phyloP scores from a whole-genome alignment of 768 basidiomycete species.

The Gymnopilus dilepis region DNA sequence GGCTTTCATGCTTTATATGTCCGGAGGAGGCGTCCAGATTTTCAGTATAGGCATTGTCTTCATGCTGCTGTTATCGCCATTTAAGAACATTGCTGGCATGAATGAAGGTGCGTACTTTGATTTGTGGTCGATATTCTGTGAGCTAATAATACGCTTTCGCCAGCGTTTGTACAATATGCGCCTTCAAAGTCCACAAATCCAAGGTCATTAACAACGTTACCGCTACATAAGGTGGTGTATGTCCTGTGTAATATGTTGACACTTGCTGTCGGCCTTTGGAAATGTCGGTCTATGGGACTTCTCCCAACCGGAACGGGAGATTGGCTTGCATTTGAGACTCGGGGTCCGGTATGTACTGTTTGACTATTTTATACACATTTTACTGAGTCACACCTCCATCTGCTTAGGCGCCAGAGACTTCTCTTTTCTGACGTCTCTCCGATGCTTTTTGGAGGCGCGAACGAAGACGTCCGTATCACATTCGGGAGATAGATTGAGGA shows the following conservation, averaged over 20 bases:
- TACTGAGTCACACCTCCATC: neutral
- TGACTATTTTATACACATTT: neutral
- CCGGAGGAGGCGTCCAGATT: constrained; percentile 92
- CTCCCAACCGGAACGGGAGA: constrained; percentile 91
- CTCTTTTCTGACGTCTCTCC: constrained; percentile 32
- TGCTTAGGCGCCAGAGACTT: constrained; percentile 49
- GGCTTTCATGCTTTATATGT: constrained; percentile 98
- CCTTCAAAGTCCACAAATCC: constrained; percentile 59
- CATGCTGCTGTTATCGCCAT: constrained; percentile 86
- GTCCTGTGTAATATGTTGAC: constrained; percentile 78
- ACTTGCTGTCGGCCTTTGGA: constrained; percentile 87
- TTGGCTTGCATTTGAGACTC: constrained; percentile 92
- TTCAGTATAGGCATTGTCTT: constrained; percentile 97
- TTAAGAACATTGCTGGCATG: constrained; percentile 82
- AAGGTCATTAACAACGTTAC: constrained; percentile 58
- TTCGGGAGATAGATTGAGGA: neutral
- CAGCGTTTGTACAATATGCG: constrained; percentile 78
- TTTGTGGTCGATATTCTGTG: neutral
- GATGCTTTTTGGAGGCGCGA: neutral
- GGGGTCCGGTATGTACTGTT: constrained; percentile 61
- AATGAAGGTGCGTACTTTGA: constrained; percentile 64
- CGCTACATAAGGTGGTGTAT: constrained; percentile 73
- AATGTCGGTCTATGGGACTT: constrained; percentile 91
- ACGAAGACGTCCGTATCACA: neutral
- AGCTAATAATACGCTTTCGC: neutral